Evolutionary conservation across 805 yeast genomes (phyloP).

Genomic region (Spathaspora boniae): DNA sequence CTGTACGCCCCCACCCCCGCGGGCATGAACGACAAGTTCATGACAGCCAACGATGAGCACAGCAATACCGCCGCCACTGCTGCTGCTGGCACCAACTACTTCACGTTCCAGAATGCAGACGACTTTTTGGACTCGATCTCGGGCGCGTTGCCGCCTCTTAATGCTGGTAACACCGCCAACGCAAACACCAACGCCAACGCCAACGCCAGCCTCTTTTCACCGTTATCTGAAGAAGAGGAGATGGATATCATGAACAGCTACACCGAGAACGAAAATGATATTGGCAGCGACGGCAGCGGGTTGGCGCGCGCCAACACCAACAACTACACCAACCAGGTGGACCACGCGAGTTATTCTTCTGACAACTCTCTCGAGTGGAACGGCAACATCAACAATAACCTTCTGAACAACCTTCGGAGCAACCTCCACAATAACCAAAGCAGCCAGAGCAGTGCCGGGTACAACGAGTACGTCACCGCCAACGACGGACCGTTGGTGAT

Average conservation of each 20-base stretch:
- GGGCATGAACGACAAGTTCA: no score
- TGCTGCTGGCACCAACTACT: constrained; percentile 5
- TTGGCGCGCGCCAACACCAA: no score
- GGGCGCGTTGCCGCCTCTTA: constrained; percentile 18
- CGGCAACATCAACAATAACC: constrained; percentile 5
- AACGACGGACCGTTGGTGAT: no score
- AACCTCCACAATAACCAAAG: no score
- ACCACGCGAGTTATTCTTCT: constrained; percentile 1
- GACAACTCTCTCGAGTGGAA: constrained; percentile 4
- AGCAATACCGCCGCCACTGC: neutral
- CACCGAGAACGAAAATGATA: neutral
- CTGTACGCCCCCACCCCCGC: no score
- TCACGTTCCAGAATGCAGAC: constrained; percentile 29
- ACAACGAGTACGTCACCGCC: constrained; percentile 1
- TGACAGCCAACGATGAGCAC: no score
- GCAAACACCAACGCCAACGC: constrained; percentile 6
- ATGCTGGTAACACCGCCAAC: constrained; percentile 4
- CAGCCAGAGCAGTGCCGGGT: constrained; percentile 1
- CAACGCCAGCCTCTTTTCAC: constrained; percentile 6
- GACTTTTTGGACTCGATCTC: constrained; percentile 25
- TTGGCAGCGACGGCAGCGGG: neutral
- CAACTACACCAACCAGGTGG: constrained; percentile 6
- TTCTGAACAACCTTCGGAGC: no score
- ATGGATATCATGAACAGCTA: constrained; percentile 7
- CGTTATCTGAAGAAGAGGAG: constrained; percentile 7